phyloP scores from a whole-genome alignment of 2,329 filamentous ascomycete species.

The Graphiopsis chlorocephala region DNA sequence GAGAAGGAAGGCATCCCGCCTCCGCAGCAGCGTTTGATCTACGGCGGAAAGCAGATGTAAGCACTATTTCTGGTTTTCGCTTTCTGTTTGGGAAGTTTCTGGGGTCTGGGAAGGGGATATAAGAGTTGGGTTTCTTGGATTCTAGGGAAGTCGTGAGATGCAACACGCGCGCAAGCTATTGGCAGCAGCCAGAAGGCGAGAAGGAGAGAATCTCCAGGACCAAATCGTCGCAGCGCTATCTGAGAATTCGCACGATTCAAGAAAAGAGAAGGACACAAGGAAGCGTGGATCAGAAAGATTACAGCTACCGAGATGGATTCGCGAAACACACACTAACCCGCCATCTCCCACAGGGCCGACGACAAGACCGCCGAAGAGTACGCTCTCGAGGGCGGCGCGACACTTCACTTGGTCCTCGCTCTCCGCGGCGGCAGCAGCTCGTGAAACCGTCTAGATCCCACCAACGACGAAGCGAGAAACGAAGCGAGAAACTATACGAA shows the following conservation, averaged over 20 bases:
- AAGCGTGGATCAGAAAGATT: background rate
- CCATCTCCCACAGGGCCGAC: slow-evolving; percentile 65
- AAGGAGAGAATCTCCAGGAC: background rate
- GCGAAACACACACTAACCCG: background rate
- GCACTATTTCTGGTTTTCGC: slow-evolving; percentile 15
- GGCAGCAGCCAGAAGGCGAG: background rate
- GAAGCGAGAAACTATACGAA: background rate
- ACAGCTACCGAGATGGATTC: background rate
- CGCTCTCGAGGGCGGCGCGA: slow-evolving; percentile 84
- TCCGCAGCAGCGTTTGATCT: slow-evolving; percentile 93
- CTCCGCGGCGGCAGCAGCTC: slow-evolving; percentile 69
- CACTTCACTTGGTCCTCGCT: slow-evolving; percentile 90
- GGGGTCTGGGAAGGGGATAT: background rate
- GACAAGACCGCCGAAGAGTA: slow-evolving; percentile 93
- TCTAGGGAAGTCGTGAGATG: background rate
- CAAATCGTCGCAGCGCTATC: background rate
- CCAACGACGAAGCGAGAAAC: background rate
- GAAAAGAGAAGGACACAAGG: background rate
- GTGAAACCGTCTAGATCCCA: background rate
- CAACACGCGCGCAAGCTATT: background rate
- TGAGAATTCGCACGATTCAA: background rate
- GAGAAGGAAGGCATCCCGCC: slow-evolving; percentile 99
- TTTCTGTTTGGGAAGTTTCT: background rate
- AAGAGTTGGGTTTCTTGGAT: background rate
- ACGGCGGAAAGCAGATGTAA: slow-evolving; percentile 96